Evolutionary conservation across 139 green algal genomes (phyloP), one percentile per base, ranked within the genome.

Genomic region (Chlorella sp.): DNA sequence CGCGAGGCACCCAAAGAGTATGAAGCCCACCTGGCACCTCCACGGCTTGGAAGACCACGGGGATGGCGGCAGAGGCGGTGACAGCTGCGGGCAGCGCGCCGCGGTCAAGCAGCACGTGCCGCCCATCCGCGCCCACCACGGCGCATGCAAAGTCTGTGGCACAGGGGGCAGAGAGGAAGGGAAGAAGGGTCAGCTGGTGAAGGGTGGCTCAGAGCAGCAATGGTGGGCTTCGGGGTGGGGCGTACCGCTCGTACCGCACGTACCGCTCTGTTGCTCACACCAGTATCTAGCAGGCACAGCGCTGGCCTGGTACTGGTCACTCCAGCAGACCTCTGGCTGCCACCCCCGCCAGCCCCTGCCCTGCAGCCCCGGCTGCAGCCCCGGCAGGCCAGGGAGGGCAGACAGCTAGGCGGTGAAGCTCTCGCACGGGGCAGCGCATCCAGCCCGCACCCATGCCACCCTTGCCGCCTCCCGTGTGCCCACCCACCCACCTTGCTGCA

Each of bases 21-120:
- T 21, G 61, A 24, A 64, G 28, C 86, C 60, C 87, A 95, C 95
- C 95, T 82, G 96, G 95, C 42, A 99, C 93, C 22, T 93, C 69
- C 30, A 99, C 94, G 19, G 90, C 85, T 12, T 91, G 53, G 81
- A 99, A 99, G 0, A 99, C 78, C 34, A 97, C 91, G 16, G 97
- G 97, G 78, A 99, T 98, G 68, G 97, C 97, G 1, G 96, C 97
- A 3, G 95, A 98, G 4, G 97, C 97, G 66, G 93, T 96, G 32
- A 99, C 96, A 5, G 97, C 96, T 84, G 97, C 95, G 22, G 97
- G 94, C 71, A 99, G 92, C 32, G 93, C 90, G 57, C 97, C 97
- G 40, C 88, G 94, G 90, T 98, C 93, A 19, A 99, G 93, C 37
- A 98, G 77, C 80, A 91, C 28, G 87, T 99, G 93, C 84, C 89